Evolutionary conservation across 371 early-diverging fungal genomes (phyloP).

Genomic region (Gilbertella persicaria): DNA sequence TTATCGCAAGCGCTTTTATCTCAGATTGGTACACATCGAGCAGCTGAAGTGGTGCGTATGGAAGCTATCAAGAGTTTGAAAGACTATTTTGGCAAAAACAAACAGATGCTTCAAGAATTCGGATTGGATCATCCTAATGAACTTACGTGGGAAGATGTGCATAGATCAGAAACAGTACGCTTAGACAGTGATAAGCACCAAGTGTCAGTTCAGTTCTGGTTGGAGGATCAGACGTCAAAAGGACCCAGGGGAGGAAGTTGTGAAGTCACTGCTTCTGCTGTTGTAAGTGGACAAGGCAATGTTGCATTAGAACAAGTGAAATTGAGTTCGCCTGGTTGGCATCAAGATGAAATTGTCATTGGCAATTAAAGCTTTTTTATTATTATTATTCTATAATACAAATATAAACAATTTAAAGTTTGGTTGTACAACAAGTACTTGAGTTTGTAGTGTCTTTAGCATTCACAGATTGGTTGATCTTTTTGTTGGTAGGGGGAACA

Average conservation of each 20-base stretch:
- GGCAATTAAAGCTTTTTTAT: neutral
- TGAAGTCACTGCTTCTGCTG: slow-evolving; percentile 26
- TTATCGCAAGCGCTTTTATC: slow-evolving; percentile 11
- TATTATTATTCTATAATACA: no score
- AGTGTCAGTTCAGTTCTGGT: slow-evolving; percentile 33
- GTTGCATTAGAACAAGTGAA: slow-evolving; percentile 15
- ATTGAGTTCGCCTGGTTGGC: slow-evolving; percentile 26
- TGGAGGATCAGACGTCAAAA: slow-evolving; percentile 24
- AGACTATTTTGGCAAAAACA: no score
- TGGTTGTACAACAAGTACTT: slow-evolving; percentile 32
- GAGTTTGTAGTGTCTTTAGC: slow-evolving; percentile 16
- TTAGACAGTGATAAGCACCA: slow-evolving; percentile 9
- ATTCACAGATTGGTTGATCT: slow-evolving; percentile 41
- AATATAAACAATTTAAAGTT: slow-evolving; percentile 23
- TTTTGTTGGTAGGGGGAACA: slow-evolving; percentile 49
- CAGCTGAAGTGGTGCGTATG: slow-evolving; percentile 27
- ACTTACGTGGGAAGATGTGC: slow-evolving; percentile 26
- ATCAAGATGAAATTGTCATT: slow-evolving; percentile 16
- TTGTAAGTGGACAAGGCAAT: slow-evolving; percentile 22
- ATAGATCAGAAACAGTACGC: slow-evolving; percentile 11
- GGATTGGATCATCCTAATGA: slow-evolving; percentile 32
- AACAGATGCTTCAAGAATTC: slow-evolving; percentile 21
- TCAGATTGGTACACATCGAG: slow-evolving; percentile 32
- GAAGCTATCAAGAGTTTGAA: slow-evolving; percentile 32
- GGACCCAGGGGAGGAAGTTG: slow-evolving; percentile 36